These are phyloP conservation scores for Leptomonas pyrrhocoris DNA, from an alignment of 208 protist genomes.

Conservation along the genomic window DNA sequence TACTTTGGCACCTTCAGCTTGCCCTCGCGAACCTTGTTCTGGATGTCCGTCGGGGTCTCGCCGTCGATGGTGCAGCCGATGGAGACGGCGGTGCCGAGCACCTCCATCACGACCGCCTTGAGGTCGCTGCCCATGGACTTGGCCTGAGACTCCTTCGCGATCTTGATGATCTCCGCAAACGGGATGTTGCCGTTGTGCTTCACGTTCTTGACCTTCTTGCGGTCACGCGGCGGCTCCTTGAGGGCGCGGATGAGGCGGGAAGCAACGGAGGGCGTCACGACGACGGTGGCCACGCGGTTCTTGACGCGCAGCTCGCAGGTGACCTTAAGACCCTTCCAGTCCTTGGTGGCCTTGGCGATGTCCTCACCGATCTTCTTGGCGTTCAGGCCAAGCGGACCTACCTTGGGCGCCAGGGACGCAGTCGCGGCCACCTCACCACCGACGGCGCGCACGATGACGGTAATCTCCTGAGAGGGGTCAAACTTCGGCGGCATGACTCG, in stretches of 20 bases:
- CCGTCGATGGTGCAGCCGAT: slow-evolving; percentile 99
- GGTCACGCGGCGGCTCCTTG: slow-evolving; percentile 99
- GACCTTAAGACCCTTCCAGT: slow-evolving; percentile 99
- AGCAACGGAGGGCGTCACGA: slow-evolving; percentile 97
- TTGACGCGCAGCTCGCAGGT: slow-evolving; percentile 98
- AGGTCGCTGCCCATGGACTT: slow-evolving; percentile 96
- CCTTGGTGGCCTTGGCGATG: slow-evolving; percentile 98
- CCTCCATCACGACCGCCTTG: slow-evolving; percentile 97
- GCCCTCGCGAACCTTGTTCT: slow-evolving; percentile 94
- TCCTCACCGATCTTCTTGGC: slow-evolving; percentile 99
- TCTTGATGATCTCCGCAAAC: slow-evolving; percentile 97
- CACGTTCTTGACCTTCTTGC: slow-evolving; percentile 99
- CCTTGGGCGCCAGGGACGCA: slow-evolving; percentile 98
- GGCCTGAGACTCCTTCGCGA: slow-evolving; percentile 95
- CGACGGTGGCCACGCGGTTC: slow-evolving; percentile 98
- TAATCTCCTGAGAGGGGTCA: slow-evolving; percentile 96
- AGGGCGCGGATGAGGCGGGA: slow-evolving; percentile 98
- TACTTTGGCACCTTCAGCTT: slow-evolving; percentile 11
- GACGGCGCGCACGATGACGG: slow-evolving; percentile 96
- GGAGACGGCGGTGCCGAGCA: slow-evolving; percentile 98
- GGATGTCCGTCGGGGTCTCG: slow-evolving; percentile 92
- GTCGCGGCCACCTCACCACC: slow-evolving; percentile 98
- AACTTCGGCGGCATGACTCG: slow-evolving; percentile 98
- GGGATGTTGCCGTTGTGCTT: slow-evolving; percentile 99
- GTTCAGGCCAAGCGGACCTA: slow-evolving; percentile 99